phyloP scores from a whole-genome alignment of 2,329 filamentous ascomycete genomes.

The Fusarium udum region DNA sequence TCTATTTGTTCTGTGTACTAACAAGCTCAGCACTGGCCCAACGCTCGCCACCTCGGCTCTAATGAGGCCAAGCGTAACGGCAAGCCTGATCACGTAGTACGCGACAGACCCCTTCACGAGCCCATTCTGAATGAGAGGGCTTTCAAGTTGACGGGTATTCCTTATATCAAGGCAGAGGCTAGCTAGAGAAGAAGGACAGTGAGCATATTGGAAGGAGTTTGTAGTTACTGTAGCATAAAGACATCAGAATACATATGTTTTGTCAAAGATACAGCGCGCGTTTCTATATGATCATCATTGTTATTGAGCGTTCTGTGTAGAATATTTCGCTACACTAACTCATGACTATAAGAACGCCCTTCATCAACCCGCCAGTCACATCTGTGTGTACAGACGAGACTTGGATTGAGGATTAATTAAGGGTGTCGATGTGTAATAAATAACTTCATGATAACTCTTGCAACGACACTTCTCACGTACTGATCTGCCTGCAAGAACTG shows the following conservation, averaged over 20 bases:
- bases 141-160: conserved; percentile 39
- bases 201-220: neutral
- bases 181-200: neutral
- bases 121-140: conserved; percentile 28
- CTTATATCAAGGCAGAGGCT: conserved; percentile 26
- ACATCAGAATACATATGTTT: neutral
- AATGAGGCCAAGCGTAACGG: conserved; percentile 35
- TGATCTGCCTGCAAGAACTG: too few species aligned
- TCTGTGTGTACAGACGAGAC: too few species aligned
- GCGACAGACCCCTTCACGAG: conserved; percentile 29
- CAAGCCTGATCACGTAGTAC: conserved; percentile 31
- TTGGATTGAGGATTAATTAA: too few species aligned
- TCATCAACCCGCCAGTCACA: too few species aligned
- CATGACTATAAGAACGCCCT: too few species aligned
- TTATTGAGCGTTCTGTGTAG: neutral
- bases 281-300: neutral
- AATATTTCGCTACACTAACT: too few species aligned
- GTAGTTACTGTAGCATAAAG: neutral
- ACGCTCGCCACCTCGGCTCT: conserved; percentile 38
- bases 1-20: neutral
- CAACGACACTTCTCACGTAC: too few species aligned
- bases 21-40: conserved; percentile 45
- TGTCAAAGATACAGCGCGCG: neutral
- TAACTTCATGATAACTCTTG: too few species aligned
- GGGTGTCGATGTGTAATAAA: too few species aligned